phyloP scores from a whole-genome alignment of 2,329 filamentous ascomycete genomes.

The Pseudonectria buxi region DNA sequence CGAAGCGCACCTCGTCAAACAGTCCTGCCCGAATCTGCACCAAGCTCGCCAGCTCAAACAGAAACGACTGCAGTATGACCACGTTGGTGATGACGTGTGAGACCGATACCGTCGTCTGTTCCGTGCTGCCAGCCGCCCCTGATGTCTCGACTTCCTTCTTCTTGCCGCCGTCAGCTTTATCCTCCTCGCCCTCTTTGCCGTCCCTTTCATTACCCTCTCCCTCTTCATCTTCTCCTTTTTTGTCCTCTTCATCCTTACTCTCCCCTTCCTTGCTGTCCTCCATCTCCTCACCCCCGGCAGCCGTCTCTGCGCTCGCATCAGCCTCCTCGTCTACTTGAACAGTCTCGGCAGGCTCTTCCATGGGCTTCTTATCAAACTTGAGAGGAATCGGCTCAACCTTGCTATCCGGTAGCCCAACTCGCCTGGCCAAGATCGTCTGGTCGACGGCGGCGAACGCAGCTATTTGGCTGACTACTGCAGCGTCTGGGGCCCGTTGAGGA shows the following conservation, averaged over 20 bases:
- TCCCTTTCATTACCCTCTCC: slow-evolving; percentile 12
- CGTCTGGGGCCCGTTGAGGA: too few species aligned
- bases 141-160: slow-evolving; percentile 11
- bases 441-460: slow-evolving; percentile 59
- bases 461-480: slow-evolving; percentile 41
- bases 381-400: slow-evolving; percentile 43
- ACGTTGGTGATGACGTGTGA: slow-evolving; percentile 76
- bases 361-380: slow-evolving; percentile 31
- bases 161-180: slow-evolving; percentile 9
- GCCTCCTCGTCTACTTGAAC: slow-evolving; percentile 11
- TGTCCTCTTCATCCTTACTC: slow-evolving; percentile 13
- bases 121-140: slow-evolving; percentile 10
- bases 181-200: slow-evolving; percentile 10
- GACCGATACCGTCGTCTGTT: slow-evolving; percentile 50
- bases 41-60: slow-evolving; percentile 68
- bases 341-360: slow-evolving; percentile 19
- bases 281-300: background rate
- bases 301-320: background rate
- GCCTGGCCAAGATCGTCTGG: slow-evolving; percentile 52
- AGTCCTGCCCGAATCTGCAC: slow-evolving; percentile 68
- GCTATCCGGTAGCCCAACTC: slow-evolving; percentile 42
- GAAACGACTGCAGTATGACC: slow-evolving; percentile 71
- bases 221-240: slow-evolving; percentile 9
- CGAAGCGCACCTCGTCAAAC: slow-evolving; percentile 68
- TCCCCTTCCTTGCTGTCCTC: slow-evolving; percentile 5